These are phyloP conservation scores for Botrytis tulipae DNA, from an alignment of 2,329 filamentous ascomycete species.

Conservation along the genomic window DNA sequence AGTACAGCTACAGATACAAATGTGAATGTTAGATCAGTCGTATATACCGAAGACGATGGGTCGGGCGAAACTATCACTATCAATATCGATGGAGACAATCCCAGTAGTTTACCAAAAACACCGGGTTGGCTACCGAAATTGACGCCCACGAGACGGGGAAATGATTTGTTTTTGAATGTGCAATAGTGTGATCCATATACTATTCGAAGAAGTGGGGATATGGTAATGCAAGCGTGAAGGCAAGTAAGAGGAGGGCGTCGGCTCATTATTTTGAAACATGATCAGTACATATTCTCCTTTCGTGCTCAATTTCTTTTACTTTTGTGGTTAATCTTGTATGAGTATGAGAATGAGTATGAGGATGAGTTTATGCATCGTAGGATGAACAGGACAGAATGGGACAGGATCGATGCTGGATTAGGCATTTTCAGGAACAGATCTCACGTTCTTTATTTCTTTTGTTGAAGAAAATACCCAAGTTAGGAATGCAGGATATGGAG, in stretches of 20 bases:
- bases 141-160: slow-evolving; percentile 64
- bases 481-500: background rate
- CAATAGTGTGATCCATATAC: slow-evolving; percentile 32
- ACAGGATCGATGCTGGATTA: background rate
- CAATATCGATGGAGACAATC: background rate
- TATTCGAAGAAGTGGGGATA: background rate
- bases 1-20: background rate
- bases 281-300: background rate
- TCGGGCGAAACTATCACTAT: background rate
- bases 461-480: slow-evolving; percentile 4
- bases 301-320: background rate
- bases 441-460: slow-evolving; percentile 6
- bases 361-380: background rate
- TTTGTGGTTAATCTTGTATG: background rate
- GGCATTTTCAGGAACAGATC: background rate
- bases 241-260: background rate
- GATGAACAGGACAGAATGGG: background rate
- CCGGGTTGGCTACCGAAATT: slow-evolving; percentile 63
- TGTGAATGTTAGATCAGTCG: background rate
- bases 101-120: slow-evolving; percentile 41
- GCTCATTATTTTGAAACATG: background rate
- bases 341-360: background rate
- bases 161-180: slow-evolving; percentile 61
- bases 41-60: background rate
- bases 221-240: background rate